Percentiles rank a stretch among this genome's conserved stretches.
Evolutionary conservation across 2,329 filamentous ascomycete genomes (phyloP).

Genomic region (Fusarium neocosmosporiellum): DNA sequence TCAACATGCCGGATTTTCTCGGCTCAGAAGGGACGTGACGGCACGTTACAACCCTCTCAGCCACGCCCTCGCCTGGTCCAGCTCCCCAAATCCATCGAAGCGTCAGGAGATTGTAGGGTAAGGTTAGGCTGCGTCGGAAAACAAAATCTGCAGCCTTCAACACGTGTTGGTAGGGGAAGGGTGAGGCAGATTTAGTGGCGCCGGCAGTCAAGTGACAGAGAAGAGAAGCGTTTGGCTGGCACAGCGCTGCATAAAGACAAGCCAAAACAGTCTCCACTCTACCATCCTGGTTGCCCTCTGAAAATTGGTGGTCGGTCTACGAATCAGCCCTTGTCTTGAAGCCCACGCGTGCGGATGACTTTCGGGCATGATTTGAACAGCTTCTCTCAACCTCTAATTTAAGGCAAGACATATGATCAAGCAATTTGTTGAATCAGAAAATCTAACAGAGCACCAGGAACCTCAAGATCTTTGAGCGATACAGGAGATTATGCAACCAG

Average conservation of each 20-base stretch:
- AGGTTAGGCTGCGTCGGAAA: not conserved
- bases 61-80: too few species aligned
- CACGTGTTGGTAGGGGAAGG: not conserved
- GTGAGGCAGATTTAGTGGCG: not conserved
- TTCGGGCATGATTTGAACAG: not conserved
- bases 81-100: too few species aligned
- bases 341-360: not conserved
- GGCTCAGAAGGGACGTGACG: too few species aligned
- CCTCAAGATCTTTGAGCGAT: not conserved
- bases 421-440: not conserved
- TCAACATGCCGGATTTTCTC: too few species aligned
- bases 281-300: not conserved
- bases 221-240: not conserved
- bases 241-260: not conserved
- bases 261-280: not conserved
- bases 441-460: not conserved
- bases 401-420: not conserved
- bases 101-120: not conserved
- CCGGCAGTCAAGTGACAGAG: not conserved
- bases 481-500: not conserved
- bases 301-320: not conserved
- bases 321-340: not conserved
- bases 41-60: too few species aligned
- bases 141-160: not conserved
- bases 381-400: not conserved